phyloP scores from a whole-genome alignment of 1,284 basidiomycete genomes.

The Fomitopsis schrenkii region DNA sequence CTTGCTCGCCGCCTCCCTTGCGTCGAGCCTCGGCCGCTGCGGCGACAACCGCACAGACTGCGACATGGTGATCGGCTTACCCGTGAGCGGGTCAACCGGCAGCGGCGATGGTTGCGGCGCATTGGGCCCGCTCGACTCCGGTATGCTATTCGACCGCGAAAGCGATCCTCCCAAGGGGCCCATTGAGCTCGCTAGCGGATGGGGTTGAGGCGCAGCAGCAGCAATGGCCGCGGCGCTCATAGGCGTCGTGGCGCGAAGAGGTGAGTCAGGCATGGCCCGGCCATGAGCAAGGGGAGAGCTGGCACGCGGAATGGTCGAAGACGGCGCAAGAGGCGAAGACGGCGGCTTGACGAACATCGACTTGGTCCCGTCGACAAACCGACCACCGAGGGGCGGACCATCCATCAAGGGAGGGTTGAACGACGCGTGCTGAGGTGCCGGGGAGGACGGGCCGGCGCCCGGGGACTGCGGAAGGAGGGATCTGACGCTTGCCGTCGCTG shows the following conservation, averaged over 20 bases:
- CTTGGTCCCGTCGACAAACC: slow-evolving; percentile 66
- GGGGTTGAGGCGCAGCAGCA: slow-evolving; percentile 5
- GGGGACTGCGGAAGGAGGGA: slow-evolving; percentile 43
- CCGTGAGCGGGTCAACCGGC: slow-evolving; percentile 58
- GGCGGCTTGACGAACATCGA: slow-evolving; percentile 66
- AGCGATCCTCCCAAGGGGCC: slow-evolving; percentile 5
- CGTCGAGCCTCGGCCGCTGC: slow-evolving; percentile 65
- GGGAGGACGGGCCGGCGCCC: slow-evolving; percentile 45
- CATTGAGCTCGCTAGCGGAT: slow-evolving; percentile 19
- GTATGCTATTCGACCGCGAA: slow-evolving; percentile 1
- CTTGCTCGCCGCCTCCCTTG: slow-evolving; percentile 82
- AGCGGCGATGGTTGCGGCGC: slow-evolving; percentile 22
- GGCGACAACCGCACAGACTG: slow-evolving; percentile 65
- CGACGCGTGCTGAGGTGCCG: slow-evolving; percentile 13
- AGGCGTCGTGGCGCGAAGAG: slow-evolving; percentile 17
- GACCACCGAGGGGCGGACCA: slow-evolving; percentile 56
- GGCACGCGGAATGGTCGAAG: slow-evolving; percentile 10
- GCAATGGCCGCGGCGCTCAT: not conserved
- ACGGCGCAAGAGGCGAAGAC: slow-evolving; percentile 32
- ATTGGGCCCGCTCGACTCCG: slow-evolving; percentile 16
- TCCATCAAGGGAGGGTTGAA: slow-evolving; percentile 27
- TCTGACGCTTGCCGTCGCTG: slow-evolving; percentile 6
- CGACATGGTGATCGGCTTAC: slow-evolving; percentile 55
- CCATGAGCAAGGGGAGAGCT: slow-evolving; percentile 11
- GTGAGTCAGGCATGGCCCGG: slow-evolving; percentile 14